Percentiles rank a stretch among this genome's conserved stretches.
Evolutionary conservation across 2,329 filamentous ascomycete species (phyloP).

Genomic region (Beauveria australis): DNA sequence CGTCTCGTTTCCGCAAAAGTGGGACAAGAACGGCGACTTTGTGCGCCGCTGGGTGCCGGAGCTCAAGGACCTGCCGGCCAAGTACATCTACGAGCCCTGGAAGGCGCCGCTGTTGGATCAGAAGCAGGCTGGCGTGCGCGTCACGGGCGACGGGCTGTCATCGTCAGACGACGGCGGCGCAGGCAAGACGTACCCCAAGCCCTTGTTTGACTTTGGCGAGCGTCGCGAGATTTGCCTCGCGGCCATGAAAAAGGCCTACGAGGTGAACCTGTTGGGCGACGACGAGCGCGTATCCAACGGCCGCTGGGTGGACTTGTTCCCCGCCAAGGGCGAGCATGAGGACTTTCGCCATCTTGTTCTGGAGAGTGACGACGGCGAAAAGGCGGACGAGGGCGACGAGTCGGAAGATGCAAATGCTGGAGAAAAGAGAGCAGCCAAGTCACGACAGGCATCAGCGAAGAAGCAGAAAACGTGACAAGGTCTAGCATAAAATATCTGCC

Average conservation of each 20-base stretch:
- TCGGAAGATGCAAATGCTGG: slow-evolving; percentile 12
- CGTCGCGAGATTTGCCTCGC: slow-evolving; percentile 54
- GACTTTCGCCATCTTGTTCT: slow-evolving; percentile 23
- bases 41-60: slow-evolving; percentile 62
- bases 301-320: slow-evolving; percentile 41
- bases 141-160: slow-evolving; percentile 45
- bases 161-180: slow-evolving; percentile 23
- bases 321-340: slow-evolving; percentile 32
- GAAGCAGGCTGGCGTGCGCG: slow-evolving; percentile 56
- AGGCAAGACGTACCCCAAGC: slow-evolving; percentile 54
- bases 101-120: slow-evolving; percentile 62
- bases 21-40: slow-evolving; percentile 61
- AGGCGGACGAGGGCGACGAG: slow-evolving; percentile 23
- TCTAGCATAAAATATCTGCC: not conserved
- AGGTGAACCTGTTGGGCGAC: slow-evolving; percentile 55
- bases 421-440: slow-evolving; percentile 18
- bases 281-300: slow-evolving; percentile 55
- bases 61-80: slow-evolving; percentile 50
- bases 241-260: slow-evolving; percentile 64
- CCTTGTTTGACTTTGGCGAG: slow-evolving; percentile 68
- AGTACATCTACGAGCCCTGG: slow-evolving; percentile 75
- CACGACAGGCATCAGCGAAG: slow-evolving; percentile 1
- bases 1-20: slow-evolving; percentile 65
- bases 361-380: slow-evolving; percentile 25
- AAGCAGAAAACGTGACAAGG: slow-evolving; percentile 21